phyloP scores from a whole-genome alignment of 495 filamentous ascomycete genomes.

The Tuber umbilicatum region DNA sequence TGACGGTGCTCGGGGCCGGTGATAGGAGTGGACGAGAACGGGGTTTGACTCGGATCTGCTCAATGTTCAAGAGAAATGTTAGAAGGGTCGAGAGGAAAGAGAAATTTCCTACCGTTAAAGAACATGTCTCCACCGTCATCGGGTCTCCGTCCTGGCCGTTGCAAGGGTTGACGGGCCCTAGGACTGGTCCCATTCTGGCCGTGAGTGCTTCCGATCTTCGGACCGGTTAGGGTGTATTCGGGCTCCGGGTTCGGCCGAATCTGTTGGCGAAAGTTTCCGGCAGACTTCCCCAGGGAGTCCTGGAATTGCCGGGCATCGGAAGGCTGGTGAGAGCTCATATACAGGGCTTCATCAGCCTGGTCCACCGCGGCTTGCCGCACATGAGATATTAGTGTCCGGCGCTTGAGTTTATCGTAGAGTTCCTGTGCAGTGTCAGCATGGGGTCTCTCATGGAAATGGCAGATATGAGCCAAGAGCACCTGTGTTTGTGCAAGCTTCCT shows the following conservation, averaged over 20 bases:
- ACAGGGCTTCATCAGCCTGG: constrained; percentile 24
- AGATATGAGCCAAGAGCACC: constrained; percentile 10
- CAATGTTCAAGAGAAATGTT: background rate
- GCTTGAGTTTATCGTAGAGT: constrained; percentile 76
- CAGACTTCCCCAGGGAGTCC: background rate
- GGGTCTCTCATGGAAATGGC: background rate
- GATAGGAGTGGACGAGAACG: constrained; percentile 10
- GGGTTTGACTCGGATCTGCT: constrained; percentile 12
- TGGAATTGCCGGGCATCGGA: constrained; percentile 10
- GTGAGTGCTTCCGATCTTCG: constrained; percentile 26
- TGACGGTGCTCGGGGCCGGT: constrained; percentile 33
- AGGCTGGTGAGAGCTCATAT: constrained; percentile 20
- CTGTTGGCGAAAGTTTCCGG: background rate
- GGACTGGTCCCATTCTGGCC: background rate
- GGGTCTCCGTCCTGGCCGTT: constrained; percentile 8
- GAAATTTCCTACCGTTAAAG: background rate
- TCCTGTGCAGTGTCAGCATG: constrained; percentile 44
- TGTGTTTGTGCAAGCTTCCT: constrained; percentile 70
- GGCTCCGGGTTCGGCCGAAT: constrained; percentile 9
- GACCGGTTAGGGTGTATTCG: constrained; percentile 29
- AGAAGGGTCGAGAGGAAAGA: background rate
- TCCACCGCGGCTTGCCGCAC: constrained; percentile 31
- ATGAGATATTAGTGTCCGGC: constrained; percentile 42
- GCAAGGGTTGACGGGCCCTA: background rate
- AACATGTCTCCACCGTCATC: background rate